Base-by-base conservation (phyloP, 2,329 filamentous ascomycete species). In the Ploettnerulaceae sp. region DNA sequence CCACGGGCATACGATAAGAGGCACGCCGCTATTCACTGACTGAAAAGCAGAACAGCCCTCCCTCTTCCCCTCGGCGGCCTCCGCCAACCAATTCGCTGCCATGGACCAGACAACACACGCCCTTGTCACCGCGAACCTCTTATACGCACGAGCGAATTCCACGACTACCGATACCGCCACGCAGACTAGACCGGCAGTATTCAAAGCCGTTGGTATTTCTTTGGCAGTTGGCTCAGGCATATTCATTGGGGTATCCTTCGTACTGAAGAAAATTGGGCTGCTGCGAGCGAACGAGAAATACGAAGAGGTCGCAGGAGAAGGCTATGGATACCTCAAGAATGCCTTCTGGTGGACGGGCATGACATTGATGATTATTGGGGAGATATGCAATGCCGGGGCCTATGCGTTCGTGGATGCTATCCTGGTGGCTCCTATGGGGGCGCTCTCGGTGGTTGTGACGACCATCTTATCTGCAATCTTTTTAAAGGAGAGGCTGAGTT, bases 331-430 rank as follows among this genome's bases (percentile, higher is more conserved):
- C 66, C 79, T 98, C 59, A 95, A 95, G 71, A 97, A 97, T 62
- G 74, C 74, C 15, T 95, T 79, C 72, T 98, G 93, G 93, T 98
- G 93, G 93, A 67, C 72, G 1, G 93, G 93, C 58, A 97, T 98
- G 93, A 89, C 73, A 0, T 75, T 97, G 49, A 97, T 98, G 93
- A 95, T 97, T 58, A 61, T 97, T 33, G 93, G 93, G 57, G 93
- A 98, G 68, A 80, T 95, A 47, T 95, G 89, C 78, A 98, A 98
- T 69, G 95, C 97, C 65, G 88, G 91, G 64, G 93, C 93, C 44
- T 97, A 97, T 64, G 88, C 89, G 47, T 97, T 97, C 61, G 93
- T 93, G 53, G 93, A 97, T 66, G 91, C 91, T 51, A 96, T 97
- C 58, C 72, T 97, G 54, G 91, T 97, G 45, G 96, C 91, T 0